Evolutionary conservation across 1,139 yeast species (phyloP).

Genomic region (Debaryomyces subglobosus): DNA sequence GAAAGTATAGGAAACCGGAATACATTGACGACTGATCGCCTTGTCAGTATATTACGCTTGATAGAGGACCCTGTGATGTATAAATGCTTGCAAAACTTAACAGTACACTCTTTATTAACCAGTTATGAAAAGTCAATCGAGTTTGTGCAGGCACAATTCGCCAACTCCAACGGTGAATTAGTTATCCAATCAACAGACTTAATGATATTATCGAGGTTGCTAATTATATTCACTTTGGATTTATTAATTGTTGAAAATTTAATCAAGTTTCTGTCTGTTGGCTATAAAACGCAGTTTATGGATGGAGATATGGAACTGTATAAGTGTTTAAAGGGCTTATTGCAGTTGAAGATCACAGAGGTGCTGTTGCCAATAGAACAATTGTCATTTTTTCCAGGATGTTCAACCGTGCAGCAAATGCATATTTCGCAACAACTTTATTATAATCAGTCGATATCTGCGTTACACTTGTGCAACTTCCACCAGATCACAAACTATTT

Average conservation of each 20-base stretch:
- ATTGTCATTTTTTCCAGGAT: slow-evolving; percentile 29
- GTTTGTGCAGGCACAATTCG: slow-evolving; percentile 27
- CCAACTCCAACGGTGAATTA: slow-evolving; percentile 23
- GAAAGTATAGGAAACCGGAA: slow-evolving; percentile 4
- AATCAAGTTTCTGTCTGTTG: slow-evolving; percentile 24
- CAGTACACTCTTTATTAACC: slow-evolving; percentile 32
- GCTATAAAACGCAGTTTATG: slow-evolving; percentile 1
- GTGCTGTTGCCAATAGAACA: slow-evolving; percentile 32
- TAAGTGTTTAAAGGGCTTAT: slow-evolving; percentile 27
- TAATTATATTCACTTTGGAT: slow-evolving; percentile 32
- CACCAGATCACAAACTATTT: slow-evolving; percentile 34
- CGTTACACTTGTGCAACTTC: slow-evolving; percentile 39
- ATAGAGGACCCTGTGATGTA: slow-evolving; percentile 28
- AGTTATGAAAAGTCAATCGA: slow-evolving; percentile 29
- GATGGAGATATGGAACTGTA: slow-evolving; percentile 2
- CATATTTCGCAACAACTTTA: slow-evolving; percentile 32
- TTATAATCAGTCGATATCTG: slow-evolving; percentile 37
- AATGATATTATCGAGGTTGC: slow-evolving; percentile 32
- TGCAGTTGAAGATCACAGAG: slow-evolving; percentile 35
- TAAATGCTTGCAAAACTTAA: slow-evolving; percentile 29
- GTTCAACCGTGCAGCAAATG: neutral
- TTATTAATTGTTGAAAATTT: slow-evolving; percentile 36
- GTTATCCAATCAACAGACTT: slow-evolving; percentile 34
- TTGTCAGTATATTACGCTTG: slow-evolving; percentile 26
- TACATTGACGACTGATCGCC: slow-evolving; percentile 21